Evolutionary conservation across 2,329 filamentous ascomycete species (phyloP).

Genomic region (Hypoxylon sp.): DNA sequence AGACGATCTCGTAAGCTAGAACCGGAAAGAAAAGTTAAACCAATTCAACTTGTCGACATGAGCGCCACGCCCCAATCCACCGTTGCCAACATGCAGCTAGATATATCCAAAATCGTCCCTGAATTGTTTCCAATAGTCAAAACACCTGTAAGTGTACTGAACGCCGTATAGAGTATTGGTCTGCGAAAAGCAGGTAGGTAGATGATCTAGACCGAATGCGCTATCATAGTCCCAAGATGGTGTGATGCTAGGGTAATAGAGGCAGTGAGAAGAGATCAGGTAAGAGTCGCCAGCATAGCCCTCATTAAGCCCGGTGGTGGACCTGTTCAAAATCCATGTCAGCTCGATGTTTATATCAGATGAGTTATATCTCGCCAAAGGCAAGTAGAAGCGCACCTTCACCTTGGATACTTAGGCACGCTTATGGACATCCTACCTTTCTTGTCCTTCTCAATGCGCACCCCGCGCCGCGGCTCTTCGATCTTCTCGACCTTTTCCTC

Average conservation of each 20-base stretch:
- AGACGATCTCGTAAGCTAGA: constrained; percentile 8
- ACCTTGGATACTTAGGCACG: constrained; percentile 74
- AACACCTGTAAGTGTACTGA: neutral
- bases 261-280: constrained; percentile 56
- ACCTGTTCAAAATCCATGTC: constrained; percentile 57
- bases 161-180: neutral
- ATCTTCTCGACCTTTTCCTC: constrained; percentile 69
- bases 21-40: constrained; percentile 1
- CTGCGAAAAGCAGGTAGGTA: neutral
- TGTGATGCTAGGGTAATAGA: neutral
- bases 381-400: constrained; percentile 56
- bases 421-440: constrained; percentile 96
- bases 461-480: constrained; percentile 65
- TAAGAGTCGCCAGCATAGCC: constrained; percentile 78
- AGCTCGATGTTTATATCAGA: constrained; percentile 33
- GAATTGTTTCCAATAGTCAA: neutral
- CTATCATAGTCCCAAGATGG: neutral
- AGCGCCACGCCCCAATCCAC: neutral
- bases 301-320: constrained; percentile 73
- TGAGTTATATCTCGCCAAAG: constrained; percentile 3
- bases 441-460: constrained; percentile 86
- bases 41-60: constrained; percentile 1
- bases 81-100: neutral
- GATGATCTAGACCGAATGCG: neutral
- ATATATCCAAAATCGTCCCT: constrained; percentile 9